Evolutionary conservation across 345 rosid species (phyloP).

Genomic region (Murraya koenigii): DNA sequence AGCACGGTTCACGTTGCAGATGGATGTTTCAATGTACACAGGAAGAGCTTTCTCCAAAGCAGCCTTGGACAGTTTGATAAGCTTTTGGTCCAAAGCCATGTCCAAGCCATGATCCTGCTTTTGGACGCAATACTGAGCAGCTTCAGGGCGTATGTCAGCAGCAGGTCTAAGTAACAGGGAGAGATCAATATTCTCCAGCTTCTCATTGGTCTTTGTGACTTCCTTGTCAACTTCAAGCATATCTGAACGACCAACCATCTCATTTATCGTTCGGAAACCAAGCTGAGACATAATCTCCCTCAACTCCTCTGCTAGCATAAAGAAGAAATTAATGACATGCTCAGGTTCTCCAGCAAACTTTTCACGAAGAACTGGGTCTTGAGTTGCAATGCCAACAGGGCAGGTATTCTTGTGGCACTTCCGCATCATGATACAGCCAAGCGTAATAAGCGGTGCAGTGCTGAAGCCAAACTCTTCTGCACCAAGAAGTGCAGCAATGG

Average conservation of each 20-base stretch:
- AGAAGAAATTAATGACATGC: constrained; percentile 95
- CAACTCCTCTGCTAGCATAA: constrained; percentile 97
- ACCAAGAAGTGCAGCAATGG: constrained; percentile 96
- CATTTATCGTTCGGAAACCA: constrained; percentile 77
- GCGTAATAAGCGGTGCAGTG: constrained; percentile 98
- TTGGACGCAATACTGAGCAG: constrained; percentile 89
- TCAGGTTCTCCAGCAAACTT: constrained; percentile 99
- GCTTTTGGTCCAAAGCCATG: constrained; percentile 86
- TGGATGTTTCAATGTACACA: constrained; percentile 74
- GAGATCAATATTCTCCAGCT: constrained; percentile 85
- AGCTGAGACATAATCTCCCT: constrained; percentile 95
- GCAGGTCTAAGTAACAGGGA: constrained; percentile 88
- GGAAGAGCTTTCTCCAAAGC: constrained; percentile 83
- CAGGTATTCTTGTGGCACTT: constrained; percentile 99
- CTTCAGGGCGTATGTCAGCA: constrained; percentile 90
- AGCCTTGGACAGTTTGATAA: constrained; percentile 60
- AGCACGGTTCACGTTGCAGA: constrained; percentile 94
- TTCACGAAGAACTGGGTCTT: constrained; percentile 96
- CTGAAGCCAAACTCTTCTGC: constrained; percentile 99
- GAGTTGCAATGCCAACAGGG: constrained; percentile 99
- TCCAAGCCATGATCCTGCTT: constrained; percentile 97
- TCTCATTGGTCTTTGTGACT: constrained; percentile 71
- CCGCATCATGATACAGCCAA: constrained; percentile 99
- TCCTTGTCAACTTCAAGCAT: constrained; percentile 97
- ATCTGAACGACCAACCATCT: constrained; percentile 99